A percentile compares a stretch with the other conserved stretches of the same genome.
phyloP scores from a whole-genome alignment of 2,329 filamentous ascomycete genomes.

The Xylaria digitata region DNA sequence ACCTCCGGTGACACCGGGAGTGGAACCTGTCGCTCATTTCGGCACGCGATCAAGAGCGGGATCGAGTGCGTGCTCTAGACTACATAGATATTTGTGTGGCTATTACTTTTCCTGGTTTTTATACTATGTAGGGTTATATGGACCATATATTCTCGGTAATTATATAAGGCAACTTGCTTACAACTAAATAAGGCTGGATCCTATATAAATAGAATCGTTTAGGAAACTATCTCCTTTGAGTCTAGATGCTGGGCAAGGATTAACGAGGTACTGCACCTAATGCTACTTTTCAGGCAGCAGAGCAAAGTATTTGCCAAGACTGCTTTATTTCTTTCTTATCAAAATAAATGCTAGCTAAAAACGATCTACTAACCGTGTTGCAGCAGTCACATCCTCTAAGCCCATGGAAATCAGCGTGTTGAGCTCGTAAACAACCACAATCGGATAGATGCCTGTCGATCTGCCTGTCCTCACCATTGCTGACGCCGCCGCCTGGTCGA shows the following conservation, averaged over 20 bases:
- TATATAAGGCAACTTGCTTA: no score
- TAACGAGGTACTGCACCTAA: no score
- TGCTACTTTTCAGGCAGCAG: no score
- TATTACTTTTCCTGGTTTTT: not conserved
- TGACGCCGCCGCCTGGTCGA: conserved; percentile 43
- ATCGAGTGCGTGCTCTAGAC: not conserved
- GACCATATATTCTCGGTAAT: no score
- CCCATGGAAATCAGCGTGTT: not conserved
- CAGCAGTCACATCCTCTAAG: not conserved
- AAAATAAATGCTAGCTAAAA: not conserved
- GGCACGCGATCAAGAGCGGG: conserved; percentile 18
- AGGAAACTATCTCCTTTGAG: no score
- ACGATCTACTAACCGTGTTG: not conserved
- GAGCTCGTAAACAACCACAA: not conserved
- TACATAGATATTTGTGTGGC: not conserved
- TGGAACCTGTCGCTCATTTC: conserved; percentile 16
- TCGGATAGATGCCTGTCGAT: conserved; percentile 40
- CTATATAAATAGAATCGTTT: no score
- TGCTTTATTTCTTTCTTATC: not conserved
- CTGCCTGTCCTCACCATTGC: conserved; percentile 43
- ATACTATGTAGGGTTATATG: no score
- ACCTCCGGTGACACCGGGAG: conserved; percentile 19
- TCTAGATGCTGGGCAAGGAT: no score
- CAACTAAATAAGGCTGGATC: no score
- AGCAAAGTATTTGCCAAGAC: no score